Evolutionary conservation across 2,329 filamentous ascomycete genomes (phyloP), one percentile per base, ranked within the genome.

Genomic region (Trichoderma koningii): DNA sequence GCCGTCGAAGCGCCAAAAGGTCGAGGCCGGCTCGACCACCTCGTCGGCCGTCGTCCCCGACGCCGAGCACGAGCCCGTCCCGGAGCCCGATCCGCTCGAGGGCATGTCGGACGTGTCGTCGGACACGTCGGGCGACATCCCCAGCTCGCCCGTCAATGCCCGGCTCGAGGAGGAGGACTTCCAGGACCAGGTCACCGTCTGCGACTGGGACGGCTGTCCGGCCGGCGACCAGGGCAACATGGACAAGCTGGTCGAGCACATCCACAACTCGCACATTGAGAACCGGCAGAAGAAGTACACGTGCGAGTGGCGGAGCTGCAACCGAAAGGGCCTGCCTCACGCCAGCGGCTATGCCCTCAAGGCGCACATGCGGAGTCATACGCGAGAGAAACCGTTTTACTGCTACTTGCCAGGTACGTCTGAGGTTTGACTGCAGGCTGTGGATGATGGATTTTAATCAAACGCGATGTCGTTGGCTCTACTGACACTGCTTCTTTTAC

Each of bases 291-390:
- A 96, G 79, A 97, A 95, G 77, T 98, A 98, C 76, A 93, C 92
- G n/a, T 99, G 95, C 78, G 94, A 98, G 78, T 99, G 95, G 95
- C 87, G 86, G 66, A 94, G 94, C 70, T 99, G 95, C 76, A 85
- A 83, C 61, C 82, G 93, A 67, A 98, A 97, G 80, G 92, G 93
- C 66, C 87, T 95, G 77, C 88, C 92, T 19, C 95, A 99, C 78
- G 94, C 94, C 1, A 97, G 93, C 73, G 95, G 92, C 2, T 99
- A 99, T 79, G 95, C 95, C 5, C 81, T 99, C 69, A 93, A 96
- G 76, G 95, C 95, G 10, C 95, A 99, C 74, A 97, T 99, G 93
- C 85, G 95, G 71, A 97, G 93, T 75, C 95, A 99, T 76, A 99
- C 95, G 1, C 87, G 95, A 73, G 95, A 99, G 82, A 99, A 99